Conservation (phyloP, 257 asterid genomes). For the Fraxinus excelsior region DNA sequence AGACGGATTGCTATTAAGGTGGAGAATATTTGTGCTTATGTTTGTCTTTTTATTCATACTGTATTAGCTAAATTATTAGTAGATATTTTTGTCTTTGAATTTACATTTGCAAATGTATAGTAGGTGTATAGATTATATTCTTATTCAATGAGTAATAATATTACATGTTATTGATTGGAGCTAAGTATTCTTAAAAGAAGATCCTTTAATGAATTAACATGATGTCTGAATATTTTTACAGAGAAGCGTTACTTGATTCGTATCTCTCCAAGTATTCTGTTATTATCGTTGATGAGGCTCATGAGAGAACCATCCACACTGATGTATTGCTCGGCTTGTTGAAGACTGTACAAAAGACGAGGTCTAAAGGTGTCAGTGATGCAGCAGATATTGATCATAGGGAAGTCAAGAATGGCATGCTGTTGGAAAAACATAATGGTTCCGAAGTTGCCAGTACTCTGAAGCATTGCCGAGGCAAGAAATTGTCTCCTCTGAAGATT, state of each 20-base stretch:
- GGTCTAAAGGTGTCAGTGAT: slow-evolving; percentile 51
- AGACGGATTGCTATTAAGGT: slow-evolving; percentile 90
- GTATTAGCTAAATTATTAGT: neutral
- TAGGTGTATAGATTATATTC: neutral
- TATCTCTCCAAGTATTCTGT: slow-evolving; percentile 86
- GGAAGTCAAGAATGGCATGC: slow-evolving; percentile 34
- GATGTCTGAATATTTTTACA: slow-evolving; percentile 35
- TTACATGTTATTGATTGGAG: slow-evolving; percentile 12
- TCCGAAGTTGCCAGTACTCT: slow-evolving; percentile 30
- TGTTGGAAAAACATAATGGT: slow-evolving; percentile 35
- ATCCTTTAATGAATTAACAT: slow-evolving; percentile 13
- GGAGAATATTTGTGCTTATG: slow-evolving; percentile 18
- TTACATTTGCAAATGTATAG: neutral
- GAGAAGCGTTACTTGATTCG: slow-evolving; percentile 92
- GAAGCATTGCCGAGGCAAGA: slow-evolving; percentile 48
- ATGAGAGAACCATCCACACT: slow-evolving; percentile 95
- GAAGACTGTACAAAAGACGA: slow-evolving; percentile 75
- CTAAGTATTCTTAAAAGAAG: slow-evolving; percentile 9
- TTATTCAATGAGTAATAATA: neutral
- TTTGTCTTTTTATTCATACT: slow-evolving; percentile 9
- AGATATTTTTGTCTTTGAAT: neutral
- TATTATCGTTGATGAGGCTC: slow-evolving; percentile 95
- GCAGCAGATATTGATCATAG: slow-evolving; percentile 28
- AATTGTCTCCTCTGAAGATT: slow-evolving; percentile 67
- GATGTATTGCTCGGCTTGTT: slow-evolving; percentile 92